Conservation (phyloP, 2,329 filamentous ascomycete genomes). For the Fusarium mundagurra region DNA sequence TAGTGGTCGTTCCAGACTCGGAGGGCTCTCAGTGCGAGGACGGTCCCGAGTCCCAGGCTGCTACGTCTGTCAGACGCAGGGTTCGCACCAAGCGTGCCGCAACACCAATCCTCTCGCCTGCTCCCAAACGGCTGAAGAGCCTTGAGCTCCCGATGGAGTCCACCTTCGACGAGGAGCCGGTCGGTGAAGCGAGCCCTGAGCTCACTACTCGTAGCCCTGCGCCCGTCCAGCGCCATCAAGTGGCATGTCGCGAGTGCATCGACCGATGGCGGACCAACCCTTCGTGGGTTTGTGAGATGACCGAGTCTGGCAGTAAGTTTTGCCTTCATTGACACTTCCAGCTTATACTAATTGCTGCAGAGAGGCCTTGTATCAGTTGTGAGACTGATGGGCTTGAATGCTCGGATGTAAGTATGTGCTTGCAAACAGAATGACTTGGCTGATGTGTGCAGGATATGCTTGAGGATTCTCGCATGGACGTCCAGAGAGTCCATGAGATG, state of each 20-base stretch:
- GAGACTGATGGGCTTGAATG: neutral
- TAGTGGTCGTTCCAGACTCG: neutral
- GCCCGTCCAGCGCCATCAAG: neutral
- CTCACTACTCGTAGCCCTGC: neutral
- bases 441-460: neutral
- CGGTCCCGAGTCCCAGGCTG: no score
- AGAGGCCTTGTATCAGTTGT: neutral
- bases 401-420: neutral
- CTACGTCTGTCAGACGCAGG: neutral
- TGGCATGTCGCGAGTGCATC: neutral
- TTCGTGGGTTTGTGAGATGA: neutral
- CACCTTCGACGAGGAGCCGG: fast-evolving
- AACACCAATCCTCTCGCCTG: neutral
- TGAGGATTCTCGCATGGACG: neutral
- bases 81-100: neutral
- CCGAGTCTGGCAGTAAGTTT: neutral
- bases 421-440: neutral
- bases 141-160: neutral
- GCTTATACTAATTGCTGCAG: neutral
- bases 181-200: neutral
- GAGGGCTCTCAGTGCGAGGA: no score
- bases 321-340: neutral
- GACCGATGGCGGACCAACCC: neutral
- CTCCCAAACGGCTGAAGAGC: neutral
- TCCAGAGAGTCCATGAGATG: neutral